Conservation (phyloP, 108 stramenopile genomes). For the Skeletonema grethae region DNA sequence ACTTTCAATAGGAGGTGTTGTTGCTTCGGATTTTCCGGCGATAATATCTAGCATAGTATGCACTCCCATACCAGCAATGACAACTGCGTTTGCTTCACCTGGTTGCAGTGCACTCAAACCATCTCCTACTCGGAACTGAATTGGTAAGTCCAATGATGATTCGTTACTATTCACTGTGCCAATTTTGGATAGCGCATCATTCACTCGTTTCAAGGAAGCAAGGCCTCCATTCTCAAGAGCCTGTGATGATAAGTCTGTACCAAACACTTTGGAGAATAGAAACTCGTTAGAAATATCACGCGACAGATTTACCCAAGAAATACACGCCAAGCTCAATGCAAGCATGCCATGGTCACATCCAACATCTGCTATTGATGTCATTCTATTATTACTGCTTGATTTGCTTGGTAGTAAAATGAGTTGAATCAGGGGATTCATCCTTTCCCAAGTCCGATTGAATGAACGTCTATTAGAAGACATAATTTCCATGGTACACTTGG, state of each 20-base stretch:
- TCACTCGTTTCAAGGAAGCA: conserved; percentile 19
- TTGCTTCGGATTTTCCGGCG: conserved; percentile 4
- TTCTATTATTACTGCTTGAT: not conserved
- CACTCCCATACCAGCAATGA: conserved; percentile 86
- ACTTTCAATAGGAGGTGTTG: conserved; percentile 35
- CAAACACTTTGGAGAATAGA: conserved; percentile 60
- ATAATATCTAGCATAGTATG: conserved; percentile 72
- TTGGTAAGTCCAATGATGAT: conserved; percentile 23
- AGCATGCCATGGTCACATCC: conserved; percentile 86
- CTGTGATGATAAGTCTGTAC: conserved; percentile 68
- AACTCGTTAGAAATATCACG: not conserved
- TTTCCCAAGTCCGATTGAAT: conserved; percentile 36
- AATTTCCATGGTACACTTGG: conserved; percentile 36
- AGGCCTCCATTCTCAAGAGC: conserved; percentile 62
- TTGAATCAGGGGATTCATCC: conserved; percentile 38
- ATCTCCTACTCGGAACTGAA: conserved; percentile 73
- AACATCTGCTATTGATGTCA: conserved; percentile 63
- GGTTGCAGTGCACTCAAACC: conserved; percentile 58
- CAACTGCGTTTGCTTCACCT: conserved; percentile 70
- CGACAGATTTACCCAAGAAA: conserved; percentile 28
- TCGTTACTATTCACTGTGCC: not conserved
- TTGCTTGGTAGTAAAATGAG: conserved; percentile 17
- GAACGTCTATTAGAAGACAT: conserved; percentile 37
- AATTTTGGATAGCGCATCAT: conserved; percentile 8
- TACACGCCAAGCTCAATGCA: conserved; percentile 63